Evolutionary conservation across 2,329 filamentous ascomycete genomes (phyloP).

Genomic region (Pseudogymnoascus sp.): DNA sequence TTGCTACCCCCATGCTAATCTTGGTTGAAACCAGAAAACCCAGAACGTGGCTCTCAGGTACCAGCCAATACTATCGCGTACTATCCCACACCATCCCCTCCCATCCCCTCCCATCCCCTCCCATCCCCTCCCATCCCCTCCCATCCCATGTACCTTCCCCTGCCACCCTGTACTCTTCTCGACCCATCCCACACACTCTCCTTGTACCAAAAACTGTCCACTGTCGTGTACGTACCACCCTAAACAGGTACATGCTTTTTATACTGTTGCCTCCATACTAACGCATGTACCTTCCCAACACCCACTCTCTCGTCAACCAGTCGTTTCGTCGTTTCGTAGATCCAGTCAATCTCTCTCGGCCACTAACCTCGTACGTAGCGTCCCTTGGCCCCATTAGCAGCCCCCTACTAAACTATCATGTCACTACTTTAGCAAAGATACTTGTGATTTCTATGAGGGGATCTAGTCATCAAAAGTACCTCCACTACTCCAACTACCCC

Average conservation of each 20-base stretch:
- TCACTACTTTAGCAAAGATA: background rate
- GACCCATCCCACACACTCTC: background rate
- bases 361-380: background rate
- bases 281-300: background rate
- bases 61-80: background rate
- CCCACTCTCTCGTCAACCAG: background rate
- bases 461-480: background rate
- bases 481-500: background rate
- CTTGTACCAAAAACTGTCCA: background rate
- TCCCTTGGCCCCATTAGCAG: background rate
- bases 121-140: background rate
- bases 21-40: conserved; percentile 4
- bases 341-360: conserved; percentile 6
- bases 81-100: background rate
- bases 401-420: background rate
- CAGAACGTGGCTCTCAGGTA: conserved; percentile 6
- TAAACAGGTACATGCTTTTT: background rate
- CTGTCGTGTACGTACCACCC: background rate
- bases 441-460: background rate
- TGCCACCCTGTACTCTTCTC: background rate
- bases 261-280: background rate
- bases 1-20: background rate
- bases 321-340: background rate
- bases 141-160: background rate
- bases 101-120: background rate